Evolutionary conservation across 108 stramenopile species (phyloP).

Genomic region (Pseudonitzschia multiseries): DNA sequence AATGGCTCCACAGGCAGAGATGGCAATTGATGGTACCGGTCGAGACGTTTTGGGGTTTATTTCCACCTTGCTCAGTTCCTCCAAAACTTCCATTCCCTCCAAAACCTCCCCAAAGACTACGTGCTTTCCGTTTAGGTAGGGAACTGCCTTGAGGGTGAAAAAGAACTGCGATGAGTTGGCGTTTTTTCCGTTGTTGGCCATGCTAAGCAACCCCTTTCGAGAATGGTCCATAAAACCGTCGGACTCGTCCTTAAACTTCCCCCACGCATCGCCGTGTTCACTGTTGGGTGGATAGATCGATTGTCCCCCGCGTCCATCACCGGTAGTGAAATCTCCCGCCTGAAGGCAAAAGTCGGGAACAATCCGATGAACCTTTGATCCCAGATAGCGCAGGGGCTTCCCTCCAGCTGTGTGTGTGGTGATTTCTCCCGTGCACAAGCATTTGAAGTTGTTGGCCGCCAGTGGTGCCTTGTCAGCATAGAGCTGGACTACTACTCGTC

Average conservation of each 20-base stretch:
- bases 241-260: constrained; percentile 74
- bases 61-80: constrained; percentile 31
- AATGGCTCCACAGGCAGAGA: constrained; percentile 34
- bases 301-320: constrained; percentile 84
- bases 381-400: constrained; percentile 34
- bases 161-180: constrained; percentile 80
- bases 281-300: constrained; percentile 58
- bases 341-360: constrained; percentile 71
- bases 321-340: constrained; percentile 80
- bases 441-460: constrained; percentile 88
- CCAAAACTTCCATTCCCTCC: constrained; percentile 50
- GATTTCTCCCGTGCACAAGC: constrained; percentile 84
- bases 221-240: constrained; percentile 58
- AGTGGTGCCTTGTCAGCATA: constrained; percentile 76
- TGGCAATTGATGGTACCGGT: constrained; percentile 19
- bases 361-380: constrained; percentile 71
- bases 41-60: constrained; percentile 28
- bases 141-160: constrained; percentile 51
- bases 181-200: constrained; percentile 84
- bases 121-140: constrained; percentile 84
- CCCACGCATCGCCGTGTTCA: constrained; percentile 46
- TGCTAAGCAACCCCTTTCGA: constrained; percentile 59
- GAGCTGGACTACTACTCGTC: constrained; percentile 75
- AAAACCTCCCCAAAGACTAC: constrained; percentile 85
- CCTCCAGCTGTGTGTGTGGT: constrained; percentile 16